A percentile compares a stretch with the other conserved stretches of the same genome.
Conservation (phyloP, 2,329 filamentous ascomycete species). For the Aspergillus ochraceoroseus region DNA sequence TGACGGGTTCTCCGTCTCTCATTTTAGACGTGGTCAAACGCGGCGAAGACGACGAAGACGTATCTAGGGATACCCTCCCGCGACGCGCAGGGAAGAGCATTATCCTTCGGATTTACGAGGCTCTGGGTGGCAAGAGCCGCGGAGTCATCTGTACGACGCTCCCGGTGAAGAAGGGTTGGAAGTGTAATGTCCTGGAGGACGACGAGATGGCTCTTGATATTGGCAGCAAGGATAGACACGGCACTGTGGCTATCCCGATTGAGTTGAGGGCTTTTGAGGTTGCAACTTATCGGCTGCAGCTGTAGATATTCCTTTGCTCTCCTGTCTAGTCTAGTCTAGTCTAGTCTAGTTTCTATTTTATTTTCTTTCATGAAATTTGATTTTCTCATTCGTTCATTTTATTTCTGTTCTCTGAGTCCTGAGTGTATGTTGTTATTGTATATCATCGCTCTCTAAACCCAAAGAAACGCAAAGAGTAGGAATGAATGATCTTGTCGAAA, state of each 20-base stretch:
- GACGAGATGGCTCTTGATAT: slow-evolving; percentile 63
- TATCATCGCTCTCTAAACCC: too few species aligned
- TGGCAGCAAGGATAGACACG: slow-evolving; percentile 21
- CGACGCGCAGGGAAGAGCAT: slow-evolving; percentile 69
- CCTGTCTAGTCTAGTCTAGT: too few species aligned
- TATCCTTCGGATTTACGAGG: slow-evolving; percentile 81
- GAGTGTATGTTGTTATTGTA: too few species aligned
- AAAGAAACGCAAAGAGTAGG: too few species aligned
- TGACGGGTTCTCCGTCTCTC: slow-evolving; percentile 64
- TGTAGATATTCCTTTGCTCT: slow-evolving; percentile 33
- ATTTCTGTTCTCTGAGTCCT: too few species aligned
- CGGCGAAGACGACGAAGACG: slow-evolving; percentile 79
- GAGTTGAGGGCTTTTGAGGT: slow-evolving; percentile 78
- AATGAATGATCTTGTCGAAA: too few species aligned
- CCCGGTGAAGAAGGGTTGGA: slow-evolving; percentile 69
- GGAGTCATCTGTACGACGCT: slow-evolving; percentile 65
- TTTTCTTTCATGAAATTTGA: too few species aligned
- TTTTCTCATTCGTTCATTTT: too few species aligned
- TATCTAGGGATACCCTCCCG: slow-evolving; percentile 54
- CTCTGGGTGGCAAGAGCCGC: slow-evolving; percentile 72
- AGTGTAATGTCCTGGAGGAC: slow-evolving; percentile 85
- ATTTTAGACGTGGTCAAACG: slow-evolving; percentile 88
- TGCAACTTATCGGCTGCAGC: slow-evolving; percentile 66
- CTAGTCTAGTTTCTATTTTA: too few species aligned
- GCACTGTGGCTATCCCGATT: slow-evolving; percentile 51